These are phyloP conservation scores for Globisporangium barbulae DNA, from an alignment of 352 stramenopile genomes.

Conservation along the genomic window DNA sequence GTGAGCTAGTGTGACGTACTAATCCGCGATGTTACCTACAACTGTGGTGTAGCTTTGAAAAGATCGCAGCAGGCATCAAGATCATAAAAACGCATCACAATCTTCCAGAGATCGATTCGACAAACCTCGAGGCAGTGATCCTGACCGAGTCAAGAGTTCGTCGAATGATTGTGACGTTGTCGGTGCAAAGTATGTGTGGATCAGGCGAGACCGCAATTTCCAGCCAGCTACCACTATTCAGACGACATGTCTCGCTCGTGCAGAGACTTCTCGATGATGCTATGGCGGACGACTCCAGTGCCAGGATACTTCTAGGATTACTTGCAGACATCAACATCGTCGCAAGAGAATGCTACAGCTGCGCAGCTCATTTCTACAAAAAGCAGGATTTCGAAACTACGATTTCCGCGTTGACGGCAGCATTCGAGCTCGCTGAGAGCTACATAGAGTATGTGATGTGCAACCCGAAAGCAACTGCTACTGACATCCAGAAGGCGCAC, in stretches of 20 bases:
- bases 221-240: slow-evolving; percentile 18
- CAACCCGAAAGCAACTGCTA: slow-evolving; percentile 20
- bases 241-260: slow-evolving; percentile 25
- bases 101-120: slow-evolving; percentile 11
- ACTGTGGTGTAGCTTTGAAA: slow-evolving; percentile 28
- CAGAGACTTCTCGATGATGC: slow-evolving; percentile 37
- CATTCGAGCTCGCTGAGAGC: slow-evolving; percentile 48
- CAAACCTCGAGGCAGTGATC: slow-evolving; percentile 25
- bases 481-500: slow-evolving; percentile 39
- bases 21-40: neutral
- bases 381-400: slow-evolving; percentile 33
- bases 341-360: slow-evolving; percentile 60
- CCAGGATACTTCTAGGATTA: slow-evolving; percentile 31
- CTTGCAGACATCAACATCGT: slow-evolving; percentile 58
- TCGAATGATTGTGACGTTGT: slow-evolving; percentile 38
- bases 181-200: slow-evolving; percentile 11
- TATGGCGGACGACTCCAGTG: slow-evolving; percentile 24
- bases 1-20: neutral
- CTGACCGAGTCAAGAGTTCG: slow-evolving; percentile 42
- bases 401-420: slow-evolving; percentile 33
- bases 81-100: neutral
- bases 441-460: slow-evolving; percentile 71
- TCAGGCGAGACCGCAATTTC: neutral
- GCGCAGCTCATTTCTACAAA: slow-evolving; percentile 51
- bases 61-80: slow-evolving; percentile 9